Evolutionary conservation across 1,284 basidiomycete species (phyloP).

Genomic region (Rhodotorula sp.): DNA sequence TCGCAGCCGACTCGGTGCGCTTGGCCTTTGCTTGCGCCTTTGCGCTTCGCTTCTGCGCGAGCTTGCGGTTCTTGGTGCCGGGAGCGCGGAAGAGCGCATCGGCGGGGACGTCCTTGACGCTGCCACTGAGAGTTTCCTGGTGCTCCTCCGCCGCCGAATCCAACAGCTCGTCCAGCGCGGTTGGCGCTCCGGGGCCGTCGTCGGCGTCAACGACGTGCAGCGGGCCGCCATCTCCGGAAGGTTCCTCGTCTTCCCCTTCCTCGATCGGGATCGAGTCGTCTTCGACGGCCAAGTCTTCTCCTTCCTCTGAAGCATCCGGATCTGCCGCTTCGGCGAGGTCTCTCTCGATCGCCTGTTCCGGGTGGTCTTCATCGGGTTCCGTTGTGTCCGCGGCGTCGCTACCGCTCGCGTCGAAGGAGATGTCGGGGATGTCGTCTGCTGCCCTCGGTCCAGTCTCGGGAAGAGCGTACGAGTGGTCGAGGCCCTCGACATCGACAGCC

Average conservation of each 20-base stretch:
- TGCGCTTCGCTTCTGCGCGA: conserved; percentile 43
- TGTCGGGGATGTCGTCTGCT: too few relatives aligned
- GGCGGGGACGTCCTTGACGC: not conserved
- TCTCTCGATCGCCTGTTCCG: not conserved
- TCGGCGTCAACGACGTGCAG: conserved; percentile 41
- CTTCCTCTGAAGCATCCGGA: not conserved
- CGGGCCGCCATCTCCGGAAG: conserved; percentile 42
- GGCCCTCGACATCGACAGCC: not conserved
- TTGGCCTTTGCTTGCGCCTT: not conserved
- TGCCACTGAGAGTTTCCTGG: not conserved
- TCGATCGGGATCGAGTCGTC: conserved; percentile 56
- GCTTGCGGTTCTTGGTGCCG: conserved; percentile 44
- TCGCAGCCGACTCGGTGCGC: not conserved
- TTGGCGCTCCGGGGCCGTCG: not conserved
- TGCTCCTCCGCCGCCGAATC: conserved; percentile 10
- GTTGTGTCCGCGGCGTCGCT: not conserved
- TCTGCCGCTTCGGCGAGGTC: not conserved
- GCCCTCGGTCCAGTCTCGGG: not conserved
- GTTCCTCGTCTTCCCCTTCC: conserved; percentile 44
- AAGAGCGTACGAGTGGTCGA: not conserved
- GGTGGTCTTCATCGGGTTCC: not conserved
- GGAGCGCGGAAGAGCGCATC: not conserved
- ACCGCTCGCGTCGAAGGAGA: not conserved
- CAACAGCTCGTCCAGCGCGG: conserved; percentile 31
- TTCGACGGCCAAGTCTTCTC: not conserved